Evolutionary conservation across 371 early-diverging fungal species (phyloP).

Genomic region (Nematocida displodere): DNA sequence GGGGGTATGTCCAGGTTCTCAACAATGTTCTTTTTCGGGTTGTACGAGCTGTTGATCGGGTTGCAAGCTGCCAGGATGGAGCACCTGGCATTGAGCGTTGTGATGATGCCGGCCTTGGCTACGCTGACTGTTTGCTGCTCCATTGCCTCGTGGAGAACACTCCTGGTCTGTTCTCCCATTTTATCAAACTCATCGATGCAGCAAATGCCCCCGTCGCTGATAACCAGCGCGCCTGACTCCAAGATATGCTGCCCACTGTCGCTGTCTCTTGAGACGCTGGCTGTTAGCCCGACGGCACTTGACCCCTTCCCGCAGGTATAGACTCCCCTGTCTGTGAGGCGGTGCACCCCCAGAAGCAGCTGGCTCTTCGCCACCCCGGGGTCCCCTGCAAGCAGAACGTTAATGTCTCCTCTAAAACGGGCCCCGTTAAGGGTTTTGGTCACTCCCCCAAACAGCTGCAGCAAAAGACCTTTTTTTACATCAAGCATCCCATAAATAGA

Average conservation of each 20-base stretch:
- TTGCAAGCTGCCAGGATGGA: slow-evolving; percentile 66
- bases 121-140: slow-evolving; percentile 65
- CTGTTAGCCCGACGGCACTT: slow-evolving; percentile 95
- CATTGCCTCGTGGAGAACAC: slow-evolving; percentile 66
- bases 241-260: slow-evolving; percentile 88
- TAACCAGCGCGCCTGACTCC: slow-evolving; percentile 65
- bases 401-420: slow-evolving; percentile 65
- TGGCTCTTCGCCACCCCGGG: slow-evolving; percentile 66
- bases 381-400: slow-evolving; percentile 65
- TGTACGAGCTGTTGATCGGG: slow-evolving; percentile 65
- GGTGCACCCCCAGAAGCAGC: slow-evolving; percentile 70
- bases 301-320: slow-evolving; percentile 98
- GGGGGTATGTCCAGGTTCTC: slow-evolving; percentile 66
- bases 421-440: slow-evolving; percentile 58
- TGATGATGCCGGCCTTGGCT: slow-evolving; percentile 67
- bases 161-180: slow-evolving; percentile 67
- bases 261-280: slow-evolving; percentile 90
- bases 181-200: slow-evolving; percentile 65
- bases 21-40: slow-evolving; percentile 64
- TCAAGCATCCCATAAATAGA: slow-evolving; percentile 90
- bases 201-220: slow-evolving; percentile 65
- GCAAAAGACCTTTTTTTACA: slow-evolving; percentile 88
- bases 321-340: slow-evolving; percentile 87
- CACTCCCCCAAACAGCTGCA: slow-evolving; percentile 94
- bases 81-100: slow-evolving; percentile 66